A percentile compares a stretch with the other conserved stretches of the same genome.
These are phyloP conservation scores for Fusarium buxicola DNA, from an alignment of 2,329 filamentous ascomycete genomes.

Conservation along the genomic window DNA sequence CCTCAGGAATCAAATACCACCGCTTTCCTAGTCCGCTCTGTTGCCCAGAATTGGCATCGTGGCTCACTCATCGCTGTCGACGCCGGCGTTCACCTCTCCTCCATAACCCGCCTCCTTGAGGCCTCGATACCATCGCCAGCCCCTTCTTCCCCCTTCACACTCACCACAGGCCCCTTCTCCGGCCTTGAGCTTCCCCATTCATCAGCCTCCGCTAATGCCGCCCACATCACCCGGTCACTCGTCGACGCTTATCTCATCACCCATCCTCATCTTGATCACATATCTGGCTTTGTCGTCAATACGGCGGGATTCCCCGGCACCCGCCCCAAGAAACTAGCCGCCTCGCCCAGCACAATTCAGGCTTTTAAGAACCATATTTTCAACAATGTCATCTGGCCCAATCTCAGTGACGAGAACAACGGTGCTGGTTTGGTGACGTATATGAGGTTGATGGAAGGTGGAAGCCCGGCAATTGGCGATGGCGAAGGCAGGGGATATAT, in stretches of 20 bases:
- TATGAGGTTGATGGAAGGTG: slow-evolving; percentile 87
- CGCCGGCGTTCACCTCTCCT: slow-evolving; percentile 87
- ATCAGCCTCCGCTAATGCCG: slow-evolving; percentile 80
- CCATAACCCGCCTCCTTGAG: slow-evolving; percentile 84
- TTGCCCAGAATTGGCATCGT: slow-evolving; percentile 80
- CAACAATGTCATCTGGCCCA: slow-evolving; percentile 98
- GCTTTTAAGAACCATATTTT: slow-evolving; percentile 96
- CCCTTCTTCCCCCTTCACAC: slow-evolving; percentile 60
- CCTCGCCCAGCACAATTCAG: slow-evolving; percentile 87
- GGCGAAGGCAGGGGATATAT: slow-evolving; percentile 86
- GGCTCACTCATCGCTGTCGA: slow-evolving; percentile 92
- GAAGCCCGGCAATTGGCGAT: slow-evolving; percentile 84
- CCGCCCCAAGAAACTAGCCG: slow-evolving; percentile 86
- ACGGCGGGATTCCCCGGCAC: slow-evolving; percentile 86
- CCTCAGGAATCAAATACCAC: slow-evolving; percentile 92
- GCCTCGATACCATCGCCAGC: slow-evolving; percentile 56
- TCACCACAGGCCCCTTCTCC: slow-evolving; percentile 79
- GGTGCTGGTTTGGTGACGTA: slow-evolving; percentile 94
- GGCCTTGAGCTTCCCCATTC: slow-evolving; percentile 77
- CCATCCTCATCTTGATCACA: slow-evolving; percentile 96
- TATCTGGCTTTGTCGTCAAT: slow-evolving; percentile 92
- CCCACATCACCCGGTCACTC: slow-evolving; percentile 80
- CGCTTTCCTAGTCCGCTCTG: slow-evolving; percentile 87
- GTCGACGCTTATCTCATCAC: slow-evolving; percentile 93
- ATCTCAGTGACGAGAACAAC: slow-evolving; percentile 94